Percentiles rank a stretch among this genome's conserved stretches.
Evolutionary conservation across 83 land plant species (phyloP).

Genomic region (Diphasiastrum complanatum): DNA sequence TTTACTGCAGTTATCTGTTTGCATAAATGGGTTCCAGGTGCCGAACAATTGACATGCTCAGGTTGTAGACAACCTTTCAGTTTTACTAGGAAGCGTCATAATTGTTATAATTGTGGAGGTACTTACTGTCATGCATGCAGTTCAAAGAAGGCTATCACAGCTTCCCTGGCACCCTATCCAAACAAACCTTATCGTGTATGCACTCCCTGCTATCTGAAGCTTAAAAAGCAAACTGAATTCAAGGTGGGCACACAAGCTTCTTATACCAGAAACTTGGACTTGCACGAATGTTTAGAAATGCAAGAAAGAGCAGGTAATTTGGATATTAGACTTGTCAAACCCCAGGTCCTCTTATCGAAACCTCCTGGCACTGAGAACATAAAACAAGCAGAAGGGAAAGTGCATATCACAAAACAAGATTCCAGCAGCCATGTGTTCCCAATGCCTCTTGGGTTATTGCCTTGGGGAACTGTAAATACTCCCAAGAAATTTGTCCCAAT

Average conservation of each 20-base stretch:
- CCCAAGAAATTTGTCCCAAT: conserved; percentile 39
- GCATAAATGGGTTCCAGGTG: conserved; percentile 62
- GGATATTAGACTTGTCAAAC: too few relatives aligned
- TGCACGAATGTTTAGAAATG: conserved; percentile 26
- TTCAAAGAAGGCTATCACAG: conserved; percentile 56
- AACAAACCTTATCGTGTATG: conserved; percentile 79
- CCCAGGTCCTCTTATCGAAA: too few relatives aligned
- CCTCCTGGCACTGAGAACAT: too few relatives aligned
- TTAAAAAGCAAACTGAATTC: too few relatives aligned
- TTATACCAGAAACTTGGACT: conserved; percentile 23
- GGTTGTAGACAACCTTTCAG: conserved; percentile 70
- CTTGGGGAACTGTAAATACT: conserved; percentile 31
- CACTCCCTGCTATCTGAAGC: conserved; percentile 55
- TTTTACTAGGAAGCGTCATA: conserved; percentile 80
- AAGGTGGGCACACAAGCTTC: conserved; percentile 37
- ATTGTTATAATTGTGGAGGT: conserved; percentile 87
- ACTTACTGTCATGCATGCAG: conserved; percentile 83
- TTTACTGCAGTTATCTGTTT: conserved; percentile 80
- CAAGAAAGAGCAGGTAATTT: too few relatives aligned
- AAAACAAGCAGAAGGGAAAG: conserved; percentile 46
- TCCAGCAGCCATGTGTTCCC: too few relatives aligned
- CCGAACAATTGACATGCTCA: conserved; percentile 64
- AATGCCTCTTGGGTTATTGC: too few relatives aligned
- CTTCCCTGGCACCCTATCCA: conserved; percentile 63
- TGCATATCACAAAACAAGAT: conserved; percentile 44